These are phyloP conservation scores for Amaranthus hypochondriacus DNA, from an alignment of 148 eudicot genomes.

Conservation along the genomic window DNA sequence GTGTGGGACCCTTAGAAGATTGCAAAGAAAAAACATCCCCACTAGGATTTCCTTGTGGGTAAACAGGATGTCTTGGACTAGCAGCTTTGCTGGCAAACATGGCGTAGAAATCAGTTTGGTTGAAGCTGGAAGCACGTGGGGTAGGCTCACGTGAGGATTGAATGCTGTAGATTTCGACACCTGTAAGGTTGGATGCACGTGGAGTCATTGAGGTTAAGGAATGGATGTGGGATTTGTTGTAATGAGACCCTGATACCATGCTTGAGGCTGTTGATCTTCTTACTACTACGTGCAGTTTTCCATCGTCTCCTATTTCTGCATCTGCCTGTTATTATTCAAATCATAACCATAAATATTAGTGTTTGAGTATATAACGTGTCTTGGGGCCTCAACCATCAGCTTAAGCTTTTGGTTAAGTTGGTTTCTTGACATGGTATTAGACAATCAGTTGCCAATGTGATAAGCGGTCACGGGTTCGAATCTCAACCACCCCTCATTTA, in stretches of 20 bases:
- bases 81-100: conserved; percentile 79
- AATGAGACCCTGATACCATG: conserved; percentile 50
- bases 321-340: conserved; percentile 46
- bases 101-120: conserved; percentile 83
- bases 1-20: conserved; percentile 85
- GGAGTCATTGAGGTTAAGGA: conserved; percentile 65
- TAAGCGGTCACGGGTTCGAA: too few species aligned
- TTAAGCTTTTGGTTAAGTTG: too few species aligned
- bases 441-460: too few species aligned
- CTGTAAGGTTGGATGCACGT: conserved; percentile 78
- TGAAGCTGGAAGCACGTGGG: conserved; percentile 86
- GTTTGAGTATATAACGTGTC: too few species aligned
- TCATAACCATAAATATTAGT: neutral
- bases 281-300: conserved; percentile 84
- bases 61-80: conserved; percentile 48
- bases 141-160: conserved; percentile 90
- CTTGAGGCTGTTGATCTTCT: conserved; percentile 58
- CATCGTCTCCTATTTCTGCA: conserved; percentile 90
- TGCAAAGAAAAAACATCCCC: conserved; percentile 81
- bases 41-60: conserved; percentile 23
- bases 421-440: too few species aligned
- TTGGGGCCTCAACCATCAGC: too few species aligned
- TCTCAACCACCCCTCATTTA: too few species aligned
- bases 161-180: conserved; percentile 89
- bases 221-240: conserved; percentile 50